Evolutionary conservation across 306 rosid species (phyloP), one percentile per base, ranked within the genome.

Genomic region (Betula pendula): DNA sequence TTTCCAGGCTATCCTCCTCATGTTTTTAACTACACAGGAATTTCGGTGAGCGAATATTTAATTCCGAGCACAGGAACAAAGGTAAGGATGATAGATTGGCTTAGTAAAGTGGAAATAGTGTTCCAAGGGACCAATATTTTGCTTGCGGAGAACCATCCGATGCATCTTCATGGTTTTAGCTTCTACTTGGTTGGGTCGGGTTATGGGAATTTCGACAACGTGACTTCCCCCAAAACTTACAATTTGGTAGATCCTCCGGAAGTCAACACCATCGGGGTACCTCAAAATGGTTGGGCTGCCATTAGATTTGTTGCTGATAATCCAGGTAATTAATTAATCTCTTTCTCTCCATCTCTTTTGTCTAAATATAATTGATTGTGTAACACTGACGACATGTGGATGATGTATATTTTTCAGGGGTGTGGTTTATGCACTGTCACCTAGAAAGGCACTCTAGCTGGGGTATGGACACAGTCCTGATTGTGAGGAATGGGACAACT

Each of bases 341-440:
- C 60, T 53, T 2, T 51, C 31, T 9, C 15, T 53, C 60, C 20
- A 12, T 6, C 27, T 53, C 17, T 53, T 29, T 8, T n/a, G 22
- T 10, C 5, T 24, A n/a, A n/a, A n/a, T n/a, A n/a, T n/a, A n/a
- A n/a, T n/a, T n/a, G n/a, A n/a, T n/a, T n/a, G n/a, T n/a, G n/a
- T n/a, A n/a, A n/a, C n/a, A n/a, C n/a, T n/a, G n/a, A n/a, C n/a
- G n/a, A 22, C 20, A 19, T 2, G 3, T 47, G 7, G 12, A 52
- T 52, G 59, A 52, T 55, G 24, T n/a, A 40, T 7, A 10, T 25
- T 72, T 66, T 74, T 31, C 77, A 81, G 85, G 85, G 44, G 85
- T 80, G 8, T 84, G 87, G 87, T 84, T 69, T 52, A 77, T 84
- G 84, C 87, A 84, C 62, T 84, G 87, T 52, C 87, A 84, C 75